A percentile compares a stretch with the other conserved stretches of the same genome.
These are phyloP conservation scores for Xylaria sp. DNA, from an alignment of 2,329 filamentous ascomycete species.

Conservation along the genomic window DNA sequence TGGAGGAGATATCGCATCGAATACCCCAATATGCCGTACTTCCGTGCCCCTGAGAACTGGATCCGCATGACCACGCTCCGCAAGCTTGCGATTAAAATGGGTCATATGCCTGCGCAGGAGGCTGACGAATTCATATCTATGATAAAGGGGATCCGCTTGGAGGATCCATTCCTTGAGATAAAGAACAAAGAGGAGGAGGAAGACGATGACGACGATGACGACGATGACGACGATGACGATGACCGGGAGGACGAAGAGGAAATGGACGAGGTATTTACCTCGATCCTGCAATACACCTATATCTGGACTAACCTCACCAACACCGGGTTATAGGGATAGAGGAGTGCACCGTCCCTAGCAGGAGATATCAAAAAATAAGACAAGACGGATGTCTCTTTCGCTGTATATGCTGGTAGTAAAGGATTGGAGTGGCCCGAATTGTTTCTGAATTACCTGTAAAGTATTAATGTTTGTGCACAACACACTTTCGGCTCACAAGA, in stretches of 20 bases:
- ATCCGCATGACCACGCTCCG: conserved; percentile 15
- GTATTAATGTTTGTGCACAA: no score
- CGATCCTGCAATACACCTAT: not conserved
- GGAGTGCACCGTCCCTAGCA: no score
- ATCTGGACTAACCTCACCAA: no score
- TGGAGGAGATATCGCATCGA: conserved; percentile 9
- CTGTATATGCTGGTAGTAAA: no score
- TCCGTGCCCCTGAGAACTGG: conserved; percentile 10
- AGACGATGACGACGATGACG: not conserved
- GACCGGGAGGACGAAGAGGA: not conserved
- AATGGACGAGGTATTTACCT: conserved; percentile 4
- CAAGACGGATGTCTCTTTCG: no score
- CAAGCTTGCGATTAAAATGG: conserved; percentile 19
- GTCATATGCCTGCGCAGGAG: conserved; percentile 11
- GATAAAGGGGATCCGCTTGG: not conserved
- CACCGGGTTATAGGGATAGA: no score
- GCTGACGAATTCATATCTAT: conserved; percentile 1
- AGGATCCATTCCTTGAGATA: conserved; percentile 9
- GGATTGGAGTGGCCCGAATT: no score
- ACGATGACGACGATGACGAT: no score
- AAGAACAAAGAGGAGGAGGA: not conserved
- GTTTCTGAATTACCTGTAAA: no score
- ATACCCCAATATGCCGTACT: conserved; percentile 5
- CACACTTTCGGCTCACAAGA: no score
- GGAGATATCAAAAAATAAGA: no score